These are phyloP conservation scores for Pisolithus orientalis DNA, from an alignment of 768 basidiomycete genomes.

Conservation along the genomic window DNA sequence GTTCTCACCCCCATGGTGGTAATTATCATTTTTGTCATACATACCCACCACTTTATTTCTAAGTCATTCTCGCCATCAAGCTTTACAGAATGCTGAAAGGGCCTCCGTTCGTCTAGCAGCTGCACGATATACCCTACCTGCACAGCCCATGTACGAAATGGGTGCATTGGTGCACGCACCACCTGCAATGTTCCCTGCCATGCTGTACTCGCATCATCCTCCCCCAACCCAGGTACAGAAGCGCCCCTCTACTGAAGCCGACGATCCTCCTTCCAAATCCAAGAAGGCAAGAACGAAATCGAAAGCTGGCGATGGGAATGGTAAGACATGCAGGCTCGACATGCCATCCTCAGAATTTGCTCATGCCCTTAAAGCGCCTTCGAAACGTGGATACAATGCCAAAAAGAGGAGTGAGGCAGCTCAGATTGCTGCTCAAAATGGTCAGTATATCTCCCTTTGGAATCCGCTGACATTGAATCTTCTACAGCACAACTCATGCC, in stretches of 20 bases:
- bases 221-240: slow-evolving; percentile 28
- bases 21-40: slow-evolving; percentile 19
- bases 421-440: slow-evolving; percentile 57
- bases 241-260: slow-evolving; percentile 33
- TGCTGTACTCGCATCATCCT: slow-evolving; percentile 25
- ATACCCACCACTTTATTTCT: slow-evolving; percentile 14
- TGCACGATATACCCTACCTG: slow-evolving; percentile 38
- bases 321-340: slow-evolving; percentile 13
- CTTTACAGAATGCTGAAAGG: slow-evolving; percentile 48
- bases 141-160: slow-evolving; percentile 28
- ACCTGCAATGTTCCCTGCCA: slow-evolving; percentile 20
- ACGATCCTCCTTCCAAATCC: slow-evolving; percentile 36
- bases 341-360: slow-evolving; percentile 5
- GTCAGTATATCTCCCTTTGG: slow-evolving; percentile 29
- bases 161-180: slow-evolving; percentile 28
- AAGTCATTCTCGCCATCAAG: slow-evolving; percentile 26
- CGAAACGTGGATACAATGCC: slow-evolving; percentile 62
- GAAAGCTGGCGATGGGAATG: slow-evolving; percentile 29
- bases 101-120: slow-evolving; percentile 50
- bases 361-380: slow-evolving; percentile 27
- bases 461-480: slow-evolving; percentile 11
- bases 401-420: slow-evolving; percentile 72
- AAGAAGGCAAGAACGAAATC: slow-evolving; percentile 42
- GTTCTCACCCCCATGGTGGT: slow-evolving; percentile 26
- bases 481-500: slow-evolving; percentile 40